Evolutionary conservation across 176 grass and related monocot species (phyloP).

Genomic region (Triticum timopheevii): DNA sequence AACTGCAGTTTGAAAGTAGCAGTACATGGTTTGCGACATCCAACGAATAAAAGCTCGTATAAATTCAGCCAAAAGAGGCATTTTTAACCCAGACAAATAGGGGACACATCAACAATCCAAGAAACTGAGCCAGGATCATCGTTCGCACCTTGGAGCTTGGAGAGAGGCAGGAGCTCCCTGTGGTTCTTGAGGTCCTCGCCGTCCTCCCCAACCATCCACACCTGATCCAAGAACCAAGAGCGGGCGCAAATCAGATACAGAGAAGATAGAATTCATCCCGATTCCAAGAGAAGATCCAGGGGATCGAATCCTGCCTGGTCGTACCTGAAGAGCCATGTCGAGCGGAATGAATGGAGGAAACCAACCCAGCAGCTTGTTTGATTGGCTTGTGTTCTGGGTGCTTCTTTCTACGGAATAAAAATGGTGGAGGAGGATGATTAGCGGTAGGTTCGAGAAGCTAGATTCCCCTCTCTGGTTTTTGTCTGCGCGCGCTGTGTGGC

Average conservation of each 20-base stretch:
- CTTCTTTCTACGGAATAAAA: neutral
- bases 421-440: neutral
- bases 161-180: constrained; percentile 52
- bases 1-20: neutral
- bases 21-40: neutral
- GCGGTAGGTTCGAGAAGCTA: neutral
- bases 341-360: neutral
- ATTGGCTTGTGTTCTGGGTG: neutral
- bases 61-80: neutral
- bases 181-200: constrained; percentile 55
- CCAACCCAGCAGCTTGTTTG: neutral
- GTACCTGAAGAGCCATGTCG: constrained; percentile 34
- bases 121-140: too few relatives aligned
- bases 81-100: neutral
- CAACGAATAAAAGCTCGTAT: neutral
- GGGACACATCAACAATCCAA: neutral
- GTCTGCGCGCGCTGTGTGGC: neutral
- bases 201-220: constrained; percentile 69
- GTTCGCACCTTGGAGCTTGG: constrained; percentile 61
- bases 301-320: neutral
- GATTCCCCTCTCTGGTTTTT: neutral
- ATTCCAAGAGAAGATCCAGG: neutral
- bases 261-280: neutral
- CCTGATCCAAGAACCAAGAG: constrained; percentile 39
- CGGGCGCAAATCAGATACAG: neutral